These are phyloP conservation scores for Phaseolus coccineus DNA, from an alignment of 331 rosid genomes.

Conservation along the genomic window DNA sequence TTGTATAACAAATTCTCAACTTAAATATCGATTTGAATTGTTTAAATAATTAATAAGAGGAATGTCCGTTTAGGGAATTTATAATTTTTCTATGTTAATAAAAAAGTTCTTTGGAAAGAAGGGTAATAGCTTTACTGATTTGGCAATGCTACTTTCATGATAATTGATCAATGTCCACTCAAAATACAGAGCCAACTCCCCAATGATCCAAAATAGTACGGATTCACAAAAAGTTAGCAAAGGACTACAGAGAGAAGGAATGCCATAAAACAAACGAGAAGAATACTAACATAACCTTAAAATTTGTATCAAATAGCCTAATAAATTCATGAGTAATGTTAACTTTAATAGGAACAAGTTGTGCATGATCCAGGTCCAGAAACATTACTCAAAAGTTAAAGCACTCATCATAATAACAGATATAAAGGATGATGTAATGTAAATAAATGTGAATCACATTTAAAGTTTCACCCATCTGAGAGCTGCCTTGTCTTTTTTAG, in stretches of 20 bases:
- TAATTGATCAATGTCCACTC: neutral
- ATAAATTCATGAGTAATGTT: neutral
- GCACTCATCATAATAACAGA: no score
- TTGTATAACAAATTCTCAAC: no score
- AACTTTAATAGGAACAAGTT: no score
- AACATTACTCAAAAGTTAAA: no score
- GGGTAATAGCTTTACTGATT: neutral
- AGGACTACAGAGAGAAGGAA: neutral
- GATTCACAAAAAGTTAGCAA: neutral
- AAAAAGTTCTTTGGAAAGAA: neutral
- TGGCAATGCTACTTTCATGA: neutral
- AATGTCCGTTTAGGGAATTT: no score
- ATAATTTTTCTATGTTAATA: no score
- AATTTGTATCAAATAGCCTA: constrained; percentile 4
- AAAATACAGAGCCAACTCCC: neutral
- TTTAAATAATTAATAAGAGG: no score
- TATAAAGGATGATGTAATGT: neutral
- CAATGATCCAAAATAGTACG: neutral
- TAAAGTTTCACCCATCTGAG: neutral
- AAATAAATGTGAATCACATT: neutral
- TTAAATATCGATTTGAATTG: no score
- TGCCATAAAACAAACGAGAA: neutral
- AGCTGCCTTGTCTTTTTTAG: neutral
- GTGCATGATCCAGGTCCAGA: no score
- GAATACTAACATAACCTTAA: neutral